Conservation (phyloP, 1,284 basidiomycete genomes). For the Pseudozyma thailandica region DNA sequence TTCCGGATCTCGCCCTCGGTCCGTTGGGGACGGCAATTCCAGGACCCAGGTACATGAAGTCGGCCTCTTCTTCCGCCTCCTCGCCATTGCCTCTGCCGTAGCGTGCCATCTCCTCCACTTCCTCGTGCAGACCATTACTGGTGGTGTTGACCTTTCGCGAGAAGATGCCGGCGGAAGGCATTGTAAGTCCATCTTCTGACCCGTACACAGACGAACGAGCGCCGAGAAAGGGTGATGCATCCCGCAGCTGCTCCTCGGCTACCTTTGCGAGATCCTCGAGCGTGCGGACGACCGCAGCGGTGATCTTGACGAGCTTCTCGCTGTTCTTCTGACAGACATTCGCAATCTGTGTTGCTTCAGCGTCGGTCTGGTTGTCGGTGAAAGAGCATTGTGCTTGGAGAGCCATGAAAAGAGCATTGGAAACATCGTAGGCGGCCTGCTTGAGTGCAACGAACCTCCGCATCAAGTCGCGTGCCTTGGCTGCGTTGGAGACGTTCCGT, state of each 20-base stretch:
- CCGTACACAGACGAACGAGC: slow-evolving; percentile 55
- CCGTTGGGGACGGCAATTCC: slow-evolving; percentile 60
- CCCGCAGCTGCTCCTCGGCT: slow-evolving; percentile 50
- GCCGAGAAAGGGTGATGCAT: slow-evolving; percentile 46
- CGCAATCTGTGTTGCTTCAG: background rate
- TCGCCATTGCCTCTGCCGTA: slow-evolving; percentile 20
- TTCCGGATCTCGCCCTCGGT: slow-evolving; percentile 32
- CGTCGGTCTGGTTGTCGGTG: background rate
- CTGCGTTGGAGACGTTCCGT: slow-evolving; percentile 30
- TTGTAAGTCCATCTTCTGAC: slow-evolving; percentile 31
- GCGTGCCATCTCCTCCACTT: slow-evolving; percentile 38
- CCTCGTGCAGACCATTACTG: slow-evolving; percentile 44
- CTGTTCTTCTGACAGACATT: slow-evolving; percentile 1
- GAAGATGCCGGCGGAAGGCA: slow-evolving; percentile 38
- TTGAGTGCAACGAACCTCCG: slow-evolving; percentile 46
- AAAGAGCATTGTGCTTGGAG: slow-evolving; percentile 34
- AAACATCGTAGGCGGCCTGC: slow-evolving; percentile 54
- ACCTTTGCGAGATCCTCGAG: slow-evolving; percentile 34
- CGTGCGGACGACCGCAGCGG: slow-evolving; percentile 19
- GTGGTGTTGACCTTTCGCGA: slow-evolving; percentile 32
- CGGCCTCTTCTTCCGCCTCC: slow-evolving; percentile 33
- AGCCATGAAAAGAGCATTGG: slow-evolving; percentile 35
- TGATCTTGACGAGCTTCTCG: slow-evolving; percentile 21
- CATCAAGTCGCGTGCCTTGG: slow-evolving; percentile 41
- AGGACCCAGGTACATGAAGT: slow-evolving; percentile 60